Evolutionary conservation across 768 basidiomycete species (phyloP), one percentile per base, ranked within the genome.

Genomic region (Boletus pseudopeckii): DNA sequence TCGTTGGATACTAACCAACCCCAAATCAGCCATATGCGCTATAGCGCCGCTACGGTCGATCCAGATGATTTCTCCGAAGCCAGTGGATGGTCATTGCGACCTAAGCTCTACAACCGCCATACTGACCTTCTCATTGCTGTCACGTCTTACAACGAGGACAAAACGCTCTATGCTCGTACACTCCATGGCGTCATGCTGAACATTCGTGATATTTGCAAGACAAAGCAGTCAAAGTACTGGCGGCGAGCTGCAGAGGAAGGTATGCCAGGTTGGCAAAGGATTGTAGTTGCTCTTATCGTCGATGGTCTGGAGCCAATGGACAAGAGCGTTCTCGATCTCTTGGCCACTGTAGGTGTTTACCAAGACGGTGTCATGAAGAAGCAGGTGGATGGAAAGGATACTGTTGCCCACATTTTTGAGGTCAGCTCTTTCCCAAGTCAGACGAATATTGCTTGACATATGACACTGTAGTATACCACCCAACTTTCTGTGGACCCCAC

Each of bases 351-450:
- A 26, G 93, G 93, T 30, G 89, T 92, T 6, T 96, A 96, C 65
- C 93, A 96, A 71, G 93, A 96, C 66, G 93, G 92, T 66, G 80
- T 96, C 57, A 93, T 95, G 88, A 94, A 94, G 74, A 95, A 92
- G 71, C 83, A 91, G 58, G 79, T 92, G 40, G 89, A 97, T 67
- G 85, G 82, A 54, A 92, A 96, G 70, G 82, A 92, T 56, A 92
- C 88, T 11, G 86, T 92, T 37, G 96, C 90, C 15, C 95, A 98
- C 66, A 92, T 98, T 55, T 98, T 98, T 64, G 94, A 97, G 83
- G 90, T 91, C 54, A 45, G 70, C 26, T 54, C 59, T 42, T 55
- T 48, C 18, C 50, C 34, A 42, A 34, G 24, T 43, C 44, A 4
- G 34, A 34, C 18, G 18, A 43, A 18, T 22, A 1, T 42, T 40